Conservation (phyloP, 1,139 yeast genomes). For the Yamadazyma conglobata region DNA sequence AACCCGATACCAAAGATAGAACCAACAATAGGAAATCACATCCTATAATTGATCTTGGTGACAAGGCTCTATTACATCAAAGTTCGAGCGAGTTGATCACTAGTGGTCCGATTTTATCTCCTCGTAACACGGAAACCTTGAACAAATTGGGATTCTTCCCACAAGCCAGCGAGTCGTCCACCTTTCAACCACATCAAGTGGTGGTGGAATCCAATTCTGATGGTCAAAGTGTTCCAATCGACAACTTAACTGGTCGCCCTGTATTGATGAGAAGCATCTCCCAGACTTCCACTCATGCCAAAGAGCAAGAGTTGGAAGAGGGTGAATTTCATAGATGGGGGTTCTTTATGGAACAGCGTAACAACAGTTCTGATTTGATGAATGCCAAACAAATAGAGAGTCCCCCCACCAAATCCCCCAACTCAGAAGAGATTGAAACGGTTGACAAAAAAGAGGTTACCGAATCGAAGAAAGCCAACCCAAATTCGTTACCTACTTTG, state of each 20-base stretch:
- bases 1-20: background rate
- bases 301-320: slow-evolving; percentile 82
- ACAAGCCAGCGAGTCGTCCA: slow-evolving; percentile 20
- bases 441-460: slow-evolving; percentile 1
- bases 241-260: slow-evolving; percentile 68
- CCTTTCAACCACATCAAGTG: slow-evolving; percentile 62
- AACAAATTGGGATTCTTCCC: slow-evolving; percentile 24
- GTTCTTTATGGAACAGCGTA: slow-evolving; percentile 61
- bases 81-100: slow-evolving; percentile 50
- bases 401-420: slow-evolving; percentile 4
- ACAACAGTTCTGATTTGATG: slow-evolving; percentile 15
- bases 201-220: slow-evolving; percentile 57
- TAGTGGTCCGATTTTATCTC: slow-evolving; percentile 55
- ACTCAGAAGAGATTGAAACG: slow-evolving; percentile 2
- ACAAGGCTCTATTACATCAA: slow-evolving; percentile 37
- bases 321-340: slow-evolving; percentile 90
- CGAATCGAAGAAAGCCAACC: slow-evolving; percentile 8
- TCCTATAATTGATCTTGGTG: slow-evolving; percentile 14
- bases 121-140: slow-evolving; percentile 26
- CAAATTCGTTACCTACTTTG: slow-evolving; percentile 30
- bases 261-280: slow-evolving; percentile 61
- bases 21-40: slow-evolving; percentile 4
- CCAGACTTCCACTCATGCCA: slow-evolving; percentile 65
- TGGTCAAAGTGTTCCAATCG: slow-evolving; percentile 56
- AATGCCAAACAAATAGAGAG: slow-evolving; percentile 4